Percentiles rank a stretch among this genome's conserved stretches.
Conservation (phyloP, 2,329 filamentous ascomycete genomes). For the Fusarium newnesense region DNA sequence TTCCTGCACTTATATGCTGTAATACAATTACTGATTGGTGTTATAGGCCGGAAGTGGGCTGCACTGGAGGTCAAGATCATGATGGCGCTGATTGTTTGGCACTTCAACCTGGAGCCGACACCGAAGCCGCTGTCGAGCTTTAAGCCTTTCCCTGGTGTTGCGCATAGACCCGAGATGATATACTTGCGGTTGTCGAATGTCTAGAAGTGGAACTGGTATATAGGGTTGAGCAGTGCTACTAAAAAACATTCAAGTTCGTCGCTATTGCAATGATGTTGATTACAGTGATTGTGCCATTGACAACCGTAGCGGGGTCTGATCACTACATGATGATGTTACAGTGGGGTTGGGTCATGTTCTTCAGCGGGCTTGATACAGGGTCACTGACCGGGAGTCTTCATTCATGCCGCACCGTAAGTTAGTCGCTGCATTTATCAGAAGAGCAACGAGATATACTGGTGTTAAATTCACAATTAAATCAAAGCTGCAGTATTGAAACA, state of each 20-base stretch:
- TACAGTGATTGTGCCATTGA: too few species aligned
- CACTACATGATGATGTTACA: not conserved
- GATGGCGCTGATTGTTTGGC: not conserved
- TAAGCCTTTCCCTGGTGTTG: not conserved
- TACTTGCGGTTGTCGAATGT: not conserved
- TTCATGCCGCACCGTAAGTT: too few species aligned
- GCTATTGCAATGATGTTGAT: not conserved
- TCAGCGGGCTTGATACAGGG: too few species aligned
- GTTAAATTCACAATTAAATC: too few species aligned
- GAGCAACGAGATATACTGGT: not conserved
- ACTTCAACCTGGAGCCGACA: not conserved
- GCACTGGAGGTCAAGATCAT: not conserved
- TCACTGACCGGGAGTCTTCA: too few species aligned
- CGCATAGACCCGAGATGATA: not conserved
- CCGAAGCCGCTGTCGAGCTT: not conserved
- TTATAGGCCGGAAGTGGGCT: not conserved
- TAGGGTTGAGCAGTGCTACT: rapidly evolving
- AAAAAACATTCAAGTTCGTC: not conserved
- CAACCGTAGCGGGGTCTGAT: too few species aligned
- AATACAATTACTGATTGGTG: rapidly evolving
- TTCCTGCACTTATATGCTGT: rapidly evolving
- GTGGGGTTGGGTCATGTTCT: not conserved
- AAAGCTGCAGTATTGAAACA: not conserved
- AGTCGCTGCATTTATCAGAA: rapidly evolving
- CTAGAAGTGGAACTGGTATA: not conserved